These are phyloP conservation scores for Bipolaris cookei DNA, from an alignment of 2,329 filamentous ascomycete species.

Conservation along the genomic window DNA sequence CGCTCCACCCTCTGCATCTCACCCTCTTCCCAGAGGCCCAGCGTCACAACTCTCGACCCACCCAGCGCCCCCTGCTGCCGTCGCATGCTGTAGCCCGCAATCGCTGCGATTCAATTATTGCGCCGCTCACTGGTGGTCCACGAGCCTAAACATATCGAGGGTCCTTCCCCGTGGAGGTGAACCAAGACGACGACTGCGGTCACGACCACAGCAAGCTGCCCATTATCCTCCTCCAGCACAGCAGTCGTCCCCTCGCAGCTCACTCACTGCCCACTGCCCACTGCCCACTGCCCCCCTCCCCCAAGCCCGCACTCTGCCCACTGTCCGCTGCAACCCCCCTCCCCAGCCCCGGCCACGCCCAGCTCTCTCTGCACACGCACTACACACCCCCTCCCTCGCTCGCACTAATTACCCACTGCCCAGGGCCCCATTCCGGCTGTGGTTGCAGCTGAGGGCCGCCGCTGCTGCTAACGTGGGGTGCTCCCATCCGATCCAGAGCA, in stretches of 20 bases:
- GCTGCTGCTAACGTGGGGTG: constrained; percentile 33
- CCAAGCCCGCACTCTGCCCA: neutral
- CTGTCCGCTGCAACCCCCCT: neutral
- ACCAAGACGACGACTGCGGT: constrained; percentile 14
- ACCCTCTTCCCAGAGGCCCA: constrained; percentile 15
- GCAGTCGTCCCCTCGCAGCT: too few species aligned
- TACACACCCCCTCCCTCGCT: neutral
- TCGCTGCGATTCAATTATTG: constrained; percentile 28
- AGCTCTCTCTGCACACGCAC: neutral
- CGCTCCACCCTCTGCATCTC: constrained; percentile 20
- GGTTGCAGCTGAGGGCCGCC: constrained; percentile 28
- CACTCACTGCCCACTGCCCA: too few species aligned
- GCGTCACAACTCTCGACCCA: constrained; percentile 28
- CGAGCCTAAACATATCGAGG: constrained; percentile 12
- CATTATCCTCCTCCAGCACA: neutral
- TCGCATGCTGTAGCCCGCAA: constrained; percentile 32
- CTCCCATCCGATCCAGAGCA: constrained; percentile 37
- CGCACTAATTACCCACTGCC: constrained; percentile 14
- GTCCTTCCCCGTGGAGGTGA: constrained; percentile 25
- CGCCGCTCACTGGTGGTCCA: constrained; percentile 31
- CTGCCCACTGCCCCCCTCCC: neutral
- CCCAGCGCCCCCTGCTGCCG: constrained; percentile 32
- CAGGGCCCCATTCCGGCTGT: constrained; percentile 23
- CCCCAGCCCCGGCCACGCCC: constrained; percentile 4
- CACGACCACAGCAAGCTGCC: constrained; percentile 1